Base-by-base conservation (phyloP, 2,329 filamentous ascomycete genomes). In the Exophiala phaeomuriformis region DNA sequence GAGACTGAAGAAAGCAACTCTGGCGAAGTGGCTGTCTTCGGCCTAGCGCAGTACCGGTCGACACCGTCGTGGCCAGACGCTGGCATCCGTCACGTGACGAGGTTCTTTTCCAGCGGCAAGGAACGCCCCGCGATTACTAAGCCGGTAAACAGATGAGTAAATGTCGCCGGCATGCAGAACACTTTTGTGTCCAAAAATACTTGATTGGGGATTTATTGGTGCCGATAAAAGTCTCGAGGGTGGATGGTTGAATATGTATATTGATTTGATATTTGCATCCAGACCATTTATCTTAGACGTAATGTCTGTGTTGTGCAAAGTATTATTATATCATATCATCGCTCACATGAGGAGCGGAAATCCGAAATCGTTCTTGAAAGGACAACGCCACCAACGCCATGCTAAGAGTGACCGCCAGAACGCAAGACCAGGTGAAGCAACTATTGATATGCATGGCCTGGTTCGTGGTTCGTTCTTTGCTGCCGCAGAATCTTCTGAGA, bases 361-460 rank as follows among this genome's bases (percentile, higher is more conserved):
- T 19, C 19, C 19, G 33, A 36, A 36, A 36, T 36, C n/a, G 33
- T 36, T 19, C 19, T 19, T 19, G 19, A 19, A 19, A 19, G 19
- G 19, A 19, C 19, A 53, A 49, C 30, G 19, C 47, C 54, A 36
- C 55, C 55, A 61, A 60, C 59, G 35, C 59, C 59, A 31, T 56
- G 59, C 59, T 60, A 28, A 55, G 56, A 51, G 29, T 37, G 27
- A 29, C 30, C 29, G 10, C 31, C 10, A 37, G 27, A 46, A 30
- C 7, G 7, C 10, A 47, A 35, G 12, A 28, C n/a, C 7, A 4
- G 12, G 7, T 29, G 31, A 7, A 19, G n/a, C 1, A 19, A 39
- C 50, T 50, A 59, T 51, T 59, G 51, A 36, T 59, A 59, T 12
- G 57, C 57, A 35, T 59, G 57, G 6, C 42, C 40, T 31, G 57